A percentile compares a stretch with the other conserved stretches of the same genome.
Evolutionary conservation across 1,139 yeast species (phyloP).

Genomic region (Kodamaea sp.): DNA sequence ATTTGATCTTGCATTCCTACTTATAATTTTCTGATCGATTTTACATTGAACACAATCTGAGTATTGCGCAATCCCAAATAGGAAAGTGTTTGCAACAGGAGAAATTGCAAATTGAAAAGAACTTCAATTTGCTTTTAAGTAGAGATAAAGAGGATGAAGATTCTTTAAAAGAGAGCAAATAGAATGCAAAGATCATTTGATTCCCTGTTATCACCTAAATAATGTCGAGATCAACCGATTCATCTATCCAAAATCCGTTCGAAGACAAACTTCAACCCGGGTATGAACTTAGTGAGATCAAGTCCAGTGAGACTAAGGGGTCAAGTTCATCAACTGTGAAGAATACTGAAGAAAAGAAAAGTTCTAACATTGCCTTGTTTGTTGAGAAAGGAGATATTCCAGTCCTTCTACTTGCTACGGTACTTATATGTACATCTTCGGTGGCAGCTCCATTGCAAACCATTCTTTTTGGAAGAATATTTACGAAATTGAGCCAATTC

Average conservation of each 20-base stretch:
- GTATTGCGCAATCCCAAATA: constrained; percentile 11
- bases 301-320: not conserved
- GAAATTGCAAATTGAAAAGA: no score
- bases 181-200: no score
- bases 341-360: not conserved
- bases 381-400: constrained; percentile 24
- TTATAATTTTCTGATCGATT: not conserved
- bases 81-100: constrained; percentile 13
- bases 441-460: constrained; percentile 64
- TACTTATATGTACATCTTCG: constrained; percentile 41
- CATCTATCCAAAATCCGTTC: no score
- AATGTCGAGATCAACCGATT: constrained; percentile 1
- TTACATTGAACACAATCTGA: constrained; percentile 1
- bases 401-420: constrained; percentile 22
- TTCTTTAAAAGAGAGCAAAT: no score
- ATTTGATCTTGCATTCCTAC: no score
- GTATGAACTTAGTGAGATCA: not conserved
- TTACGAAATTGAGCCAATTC: constrained; percentile 49
- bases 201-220: no score
- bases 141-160: no score
- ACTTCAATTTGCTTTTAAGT: no score
- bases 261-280: constrained; percentile 2
- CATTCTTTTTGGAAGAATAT: constrained; percentile 65
- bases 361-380: constrained; percentile 27
- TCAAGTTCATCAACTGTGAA: not conserved